phyloP scores from a whole-genome alignment of 768 basidiomycete genomes.

The Leccinum longicurvipes region DNA sequence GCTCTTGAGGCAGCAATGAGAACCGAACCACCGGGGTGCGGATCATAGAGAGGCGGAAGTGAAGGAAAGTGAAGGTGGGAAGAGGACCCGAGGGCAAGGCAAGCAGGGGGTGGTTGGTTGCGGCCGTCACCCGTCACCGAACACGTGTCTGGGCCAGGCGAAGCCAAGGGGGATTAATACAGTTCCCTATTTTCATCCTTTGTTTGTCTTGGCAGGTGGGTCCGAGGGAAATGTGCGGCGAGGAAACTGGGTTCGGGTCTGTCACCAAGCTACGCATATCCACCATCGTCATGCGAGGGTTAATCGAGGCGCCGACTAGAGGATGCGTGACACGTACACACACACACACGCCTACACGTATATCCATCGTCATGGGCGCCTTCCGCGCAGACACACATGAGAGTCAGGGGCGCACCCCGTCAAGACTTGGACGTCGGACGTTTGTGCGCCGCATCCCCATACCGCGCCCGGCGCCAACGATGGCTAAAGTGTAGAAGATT shows the following conservation, averaged over 20 bases:
- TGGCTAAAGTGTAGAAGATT: neutral
- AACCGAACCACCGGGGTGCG: conserved; percentile 2
- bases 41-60: conserved; percentile 20
- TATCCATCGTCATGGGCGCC: neutral
- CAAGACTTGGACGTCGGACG: neutral
- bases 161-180: neutral
- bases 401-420: neutral
- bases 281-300: neutral
- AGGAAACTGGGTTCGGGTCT: neutral
- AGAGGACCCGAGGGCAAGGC: neutral
- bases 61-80: neutral
- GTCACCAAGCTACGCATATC: neutral
- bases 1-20: neutral
- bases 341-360: neutral
- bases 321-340: neutral
- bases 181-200: neutral
- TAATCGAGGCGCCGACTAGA: conserved; percentile 1
- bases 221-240: neutral
- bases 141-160: conserved; percentile 14
- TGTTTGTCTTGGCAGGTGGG: neutral
- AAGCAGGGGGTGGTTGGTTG: neutral
- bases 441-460: too few species aligned
- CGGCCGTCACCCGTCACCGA: neutral
- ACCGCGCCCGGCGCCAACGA: neutral
- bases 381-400: neutral